Conservation (phyloP, 208 protist genomes). For the Naegleria gruberi region DNA sequence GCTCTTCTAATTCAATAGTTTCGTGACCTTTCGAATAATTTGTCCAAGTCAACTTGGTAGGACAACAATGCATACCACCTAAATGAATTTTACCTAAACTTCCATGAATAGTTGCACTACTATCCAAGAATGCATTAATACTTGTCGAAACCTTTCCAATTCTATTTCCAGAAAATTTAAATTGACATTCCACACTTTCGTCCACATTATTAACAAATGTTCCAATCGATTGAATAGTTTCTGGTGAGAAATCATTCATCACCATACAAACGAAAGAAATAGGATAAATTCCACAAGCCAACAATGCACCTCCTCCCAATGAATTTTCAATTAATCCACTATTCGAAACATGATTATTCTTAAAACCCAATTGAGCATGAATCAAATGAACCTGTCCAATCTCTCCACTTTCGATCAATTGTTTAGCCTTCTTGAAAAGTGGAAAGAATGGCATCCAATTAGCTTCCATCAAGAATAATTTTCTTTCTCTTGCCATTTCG, state of each 20-base stretch:
- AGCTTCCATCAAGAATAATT: slow-evolving; percentile 20
- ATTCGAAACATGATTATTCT: not conserved
- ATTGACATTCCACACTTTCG: not conserved
- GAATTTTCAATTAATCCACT: not conserved
- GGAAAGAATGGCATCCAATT: slow-evolving; percentile 26
- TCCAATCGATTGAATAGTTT: not conserved
- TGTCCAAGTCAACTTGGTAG: not conserved
- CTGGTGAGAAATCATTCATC: not conserved
- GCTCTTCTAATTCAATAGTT: not conserved
- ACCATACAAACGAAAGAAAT: not conserved
- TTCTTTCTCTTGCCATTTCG: not conserved
- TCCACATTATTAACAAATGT: not conserved
- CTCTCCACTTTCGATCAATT: not conserved
- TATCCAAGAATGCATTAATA: not conserved
- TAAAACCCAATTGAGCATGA: not conserved
- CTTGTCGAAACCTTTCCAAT: not conserved
- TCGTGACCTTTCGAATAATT: too few relatives aligned
- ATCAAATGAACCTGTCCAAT: slow-evolving; percentile 10
- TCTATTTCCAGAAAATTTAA: not conserved
- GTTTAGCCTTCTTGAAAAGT: not conserved
- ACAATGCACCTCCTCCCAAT: slow-evolving; percentile 17
- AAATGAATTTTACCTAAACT: slow-evolving; percentile 3
- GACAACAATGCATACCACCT: not conserved
- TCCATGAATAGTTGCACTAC: slow-evolving; percentile 3
- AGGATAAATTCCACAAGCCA: slow-evolving; percentile 25